Percentiles rank a stretch among this genome's conserved stretches.
Evolutionary conservation across 306 rosid species (phyloP).

Genomic region (Ammopiptanthus mongolicus): DNA sequence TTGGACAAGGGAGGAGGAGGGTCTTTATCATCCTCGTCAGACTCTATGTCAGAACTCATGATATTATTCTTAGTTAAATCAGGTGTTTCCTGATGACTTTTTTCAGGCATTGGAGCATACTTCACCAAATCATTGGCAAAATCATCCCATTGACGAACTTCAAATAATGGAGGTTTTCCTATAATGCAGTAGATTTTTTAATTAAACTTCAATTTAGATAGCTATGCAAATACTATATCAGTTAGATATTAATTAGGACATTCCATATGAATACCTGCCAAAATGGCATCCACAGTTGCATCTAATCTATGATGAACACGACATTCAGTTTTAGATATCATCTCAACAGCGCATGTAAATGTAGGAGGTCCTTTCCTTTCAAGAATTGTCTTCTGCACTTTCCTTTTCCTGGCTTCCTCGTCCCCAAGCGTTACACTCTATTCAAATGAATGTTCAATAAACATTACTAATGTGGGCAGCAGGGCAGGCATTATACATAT

Average conservation of each 20-base stretch:
- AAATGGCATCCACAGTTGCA: conserved; percentile 91
- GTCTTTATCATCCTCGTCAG: conserved; percentile 42
- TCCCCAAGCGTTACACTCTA: conserved; percentile 99
- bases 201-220: conserved; percentile 17
- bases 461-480: conserved; percentile 14
- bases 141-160: conserved; percentile 65
- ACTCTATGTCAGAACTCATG: conserved; percentile 36
- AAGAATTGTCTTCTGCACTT: conserved; percentile 98
- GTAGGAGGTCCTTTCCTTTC: conserved; percentile 95
- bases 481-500: conserved; percentile 15
- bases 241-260: conserved; percentile 1
- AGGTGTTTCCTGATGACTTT: conserved; percentile 21
- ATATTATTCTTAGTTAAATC: conserved; percentile 29
- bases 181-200: background rate
- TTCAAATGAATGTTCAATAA: conserved; percentile 29
- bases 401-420: conserved; percentile 93
- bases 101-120: conserved; percentile 46
- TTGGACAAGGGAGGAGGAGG: conserved; percentile 37
- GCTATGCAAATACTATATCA: background rate
- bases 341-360: conserved; percentile 94
- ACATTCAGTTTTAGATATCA: conserved; percentile 88
- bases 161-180: conserved; percentile 87
- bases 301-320: conserved; percentile 95
- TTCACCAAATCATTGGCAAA: conserved; percentile 39
- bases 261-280: conserved; percentile 62